Evolutionary conservation across 495 filamentous ascomycete species (phyloP), one percentile per base, ranked within the genome.

Genomic region (Pseudomonodictys pantanalensis): DNA sequence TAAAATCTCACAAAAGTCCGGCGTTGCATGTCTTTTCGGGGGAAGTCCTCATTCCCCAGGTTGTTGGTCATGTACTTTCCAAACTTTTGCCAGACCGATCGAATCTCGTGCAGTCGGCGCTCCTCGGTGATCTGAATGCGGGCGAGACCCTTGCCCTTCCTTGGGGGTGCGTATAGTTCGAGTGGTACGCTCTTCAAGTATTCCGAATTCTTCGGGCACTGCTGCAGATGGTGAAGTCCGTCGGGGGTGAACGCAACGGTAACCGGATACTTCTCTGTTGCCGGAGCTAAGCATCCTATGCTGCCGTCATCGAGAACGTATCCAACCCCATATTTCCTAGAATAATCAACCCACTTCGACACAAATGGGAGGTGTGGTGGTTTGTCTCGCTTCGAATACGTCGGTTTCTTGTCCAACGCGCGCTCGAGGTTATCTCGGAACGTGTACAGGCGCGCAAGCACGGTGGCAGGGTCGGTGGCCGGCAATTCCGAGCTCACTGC

Each of bases 41-140:
- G 70, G 20, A 76, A 74, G 38, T 75, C 72, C 52, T 80, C 72
- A 72, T 78, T 68, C 53, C 80, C 69, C 60, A 85, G 64, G 46
- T 78, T 73, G 68, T 83, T 73, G 58, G 86, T 85, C 93, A 98
- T 97, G 71, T 97, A 98, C 69, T 90, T 90, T 52, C 88, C 91
- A 65, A 97, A 96, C 68, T 92, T 91, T 67, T 88, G 88, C 80
- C 92, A 96, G 38, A 96, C 76, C 35, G 86, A 69, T 83, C 86
- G 62, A 85, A 78, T 73, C 88, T 89, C 58, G 84, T 83, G 23
- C 80, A 80, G 64, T 87, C 90, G 66, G 75, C 85, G 78, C 26
- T 72, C 65, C 63, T 83, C 77, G 41, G 76, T 64, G 48, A 78
- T 79, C 7, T 84, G 81, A 17, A 91, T 28, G 80, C 73, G 11